Evolutionary conservation across 2,329 filamentous ascomycete species (phyloP).

Genomic region (Ophiostoma sp.): DNA sequence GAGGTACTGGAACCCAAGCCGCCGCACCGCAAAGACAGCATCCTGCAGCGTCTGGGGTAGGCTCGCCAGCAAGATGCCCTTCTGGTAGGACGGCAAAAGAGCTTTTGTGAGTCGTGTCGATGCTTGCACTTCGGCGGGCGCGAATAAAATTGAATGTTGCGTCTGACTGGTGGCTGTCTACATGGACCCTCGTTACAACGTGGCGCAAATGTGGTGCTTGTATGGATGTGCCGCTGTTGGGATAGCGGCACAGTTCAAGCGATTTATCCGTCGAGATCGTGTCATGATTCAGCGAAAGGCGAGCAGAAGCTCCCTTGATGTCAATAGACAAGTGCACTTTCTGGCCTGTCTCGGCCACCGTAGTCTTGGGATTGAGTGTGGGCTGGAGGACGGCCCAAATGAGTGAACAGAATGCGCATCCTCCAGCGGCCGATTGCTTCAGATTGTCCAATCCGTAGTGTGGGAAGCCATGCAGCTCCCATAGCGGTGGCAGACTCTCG

Average conservation of each 20-base stretch:
- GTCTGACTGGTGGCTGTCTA: background rate
- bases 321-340: background rate
- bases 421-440: background rate
- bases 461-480: background rate
- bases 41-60: conserved; percentile 12
- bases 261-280: background rate
- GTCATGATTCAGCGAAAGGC: background rate
- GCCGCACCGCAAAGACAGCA: conserved; percentile 21
- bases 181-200: background rate
- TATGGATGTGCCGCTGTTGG: background rate
- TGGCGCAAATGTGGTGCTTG: background rate
- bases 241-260: background rate
- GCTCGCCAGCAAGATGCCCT: background rate
- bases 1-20: conserved; percentile 25
- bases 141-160: conserved; percentile 5
- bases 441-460: background rate
- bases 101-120: background rate
- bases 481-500: conserved; percentile 5
- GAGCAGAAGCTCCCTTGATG: background rate
- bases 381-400: background rate
- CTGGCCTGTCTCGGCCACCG: background rate
- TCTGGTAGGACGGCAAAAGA: background rate
- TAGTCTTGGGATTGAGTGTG: background rate
- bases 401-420: background rate
- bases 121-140: background rate